Base-by-base conservation (phyloP, 805 yeast genomes). In the Barnettozyma wickerhamii region DNA sequence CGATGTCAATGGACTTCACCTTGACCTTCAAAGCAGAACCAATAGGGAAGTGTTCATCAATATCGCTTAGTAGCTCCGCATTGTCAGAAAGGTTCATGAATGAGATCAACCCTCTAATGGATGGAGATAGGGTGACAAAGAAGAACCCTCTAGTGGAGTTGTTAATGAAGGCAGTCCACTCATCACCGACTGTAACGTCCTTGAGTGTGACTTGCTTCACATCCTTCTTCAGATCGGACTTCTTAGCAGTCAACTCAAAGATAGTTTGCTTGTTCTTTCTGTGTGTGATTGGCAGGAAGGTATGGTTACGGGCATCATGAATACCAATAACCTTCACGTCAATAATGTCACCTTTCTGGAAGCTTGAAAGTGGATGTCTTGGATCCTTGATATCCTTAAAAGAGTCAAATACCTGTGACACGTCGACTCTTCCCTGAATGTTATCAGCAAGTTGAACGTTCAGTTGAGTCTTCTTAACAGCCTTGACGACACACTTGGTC, bases 391-490 rank as follows among this genome's bases (percentile, higher is more conserved):
- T 82, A 21, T 77, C 81, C 3, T 65, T 61, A 45, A 66, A 60
- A 0, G 60, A 50, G 39, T 76, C 79, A 61, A 75, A 84, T 30
- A 84, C 65, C 61, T 88, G 84, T 14, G 89, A 74, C 14, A 82
- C 69, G 52, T 87, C 95, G 43, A 90, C 64, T 58, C 95, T 76
- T 29, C 95, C 97, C 52, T 77, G 84, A 46, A 79, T 68, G 56
- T 84, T 81, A 45, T 83, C 93, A 39, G 93, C 89, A 34, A 89
- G 66, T 37, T 74, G 74, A 15, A 90, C 84, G 52, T 81, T 80
- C 50, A 90, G 65, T 63, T 86, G 93, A 6, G 86, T 77, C 24
- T 75, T 77, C 57, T 84, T 85, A 28, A 85, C 72, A 1, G 81
- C 66, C 36, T 72, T 79, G 41, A 90, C 64, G 14, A 58, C 55